A percentile compares a stretch with the other conserved stretches of the same genome.
Conservation (phyloP, 1,284 basidiomycete species). For the Phylloboletellus chloephorus region DNA sequence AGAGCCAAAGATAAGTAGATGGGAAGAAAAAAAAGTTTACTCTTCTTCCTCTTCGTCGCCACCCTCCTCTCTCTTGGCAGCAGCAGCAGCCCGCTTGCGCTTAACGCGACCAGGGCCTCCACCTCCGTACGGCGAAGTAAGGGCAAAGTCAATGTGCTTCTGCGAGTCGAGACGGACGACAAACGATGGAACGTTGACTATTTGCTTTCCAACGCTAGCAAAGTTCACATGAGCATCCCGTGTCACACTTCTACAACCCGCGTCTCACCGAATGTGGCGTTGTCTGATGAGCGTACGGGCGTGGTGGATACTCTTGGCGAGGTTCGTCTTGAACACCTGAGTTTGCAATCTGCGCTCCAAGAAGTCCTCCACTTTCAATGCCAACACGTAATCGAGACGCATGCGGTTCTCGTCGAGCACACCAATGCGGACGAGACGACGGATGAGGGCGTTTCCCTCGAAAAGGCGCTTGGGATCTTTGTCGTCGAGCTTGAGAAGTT, state of each 20-base stretch:
- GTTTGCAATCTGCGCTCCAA: conserved; percentile 99
- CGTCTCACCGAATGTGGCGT: conserved; percentile 83
- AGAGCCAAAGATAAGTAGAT: conserved; percentile 22
- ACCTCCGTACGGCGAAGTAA: conserved; percentile 96
- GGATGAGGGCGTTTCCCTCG: conserved; percentile 99
- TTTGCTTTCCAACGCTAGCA: conserved; percentile 92
- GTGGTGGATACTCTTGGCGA: conserved; percentile 99
- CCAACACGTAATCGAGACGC: conserved; percentile 99
- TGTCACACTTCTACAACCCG: neutral
- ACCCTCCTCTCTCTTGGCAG: conserved; percentile 87
- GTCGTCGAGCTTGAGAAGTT: conserved; percentile 99
- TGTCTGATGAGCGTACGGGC: conserved; percentile 97
- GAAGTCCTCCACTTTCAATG: conserved; percentile 99
- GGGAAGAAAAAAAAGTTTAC: conserved; percentile 35
- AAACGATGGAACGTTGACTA: conserved; percentile 99
- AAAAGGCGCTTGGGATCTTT: conserved; percentile 99
- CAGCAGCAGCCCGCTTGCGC: conserved; percentile 95
- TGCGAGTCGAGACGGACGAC: conserved; percentile 96
- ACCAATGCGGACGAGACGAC: conserved; percentile 98
- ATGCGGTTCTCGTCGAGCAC: conserved; percentile 99
- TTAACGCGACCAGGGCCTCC: conserved; percentile 97
- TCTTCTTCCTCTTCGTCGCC: conserved; percentile 92
- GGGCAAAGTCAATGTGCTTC: conserved; percentile 99
- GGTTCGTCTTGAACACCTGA: conserved; percentile 98
- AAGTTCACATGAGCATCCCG: neutral